A percentile compares a stretch with the other conserved stretches of the same genome.
Conservation (phyloP, 805 yeast genomes). For the Hanseniaspora lindneri region DNA sequence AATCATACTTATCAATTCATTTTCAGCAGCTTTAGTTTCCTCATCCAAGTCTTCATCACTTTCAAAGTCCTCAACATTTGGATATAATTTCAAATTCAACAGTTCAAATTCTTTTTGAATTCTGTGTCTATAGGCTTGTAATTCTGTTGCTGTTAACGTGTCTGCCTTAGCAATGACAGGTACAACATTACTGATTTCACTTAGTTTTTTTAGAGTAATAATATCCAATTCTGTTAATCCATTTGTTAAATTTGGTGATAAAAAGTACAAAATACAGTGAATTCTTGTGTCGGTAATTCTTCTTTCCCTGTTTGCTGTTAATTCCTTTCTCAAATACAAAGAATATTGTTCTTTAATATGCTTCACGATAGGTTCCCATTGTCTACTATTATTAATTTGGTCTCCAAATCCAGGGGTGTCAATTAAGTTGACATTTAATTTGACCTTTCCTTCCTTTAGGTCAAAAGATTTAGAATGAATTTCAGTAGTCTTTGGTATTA, state of each 20-base stretch:
- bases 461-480: slow-evolving; percentile 59
- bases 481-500: slow-evolving; percentile 77
- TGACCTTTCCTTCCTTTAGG: slow-evolving; percentile 75
- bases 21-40: slow-evolving; percentile 62
- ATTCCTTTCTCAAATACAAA: slow-evolving; percentile 78
- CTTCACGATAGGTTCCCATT: slow-evolving; percentile 93
- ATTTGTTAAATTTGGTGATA: slow-evolving; percentile 70
- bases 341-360: slow-evolving; percentile 93
- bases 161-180: slow-evolving; percentile 94
- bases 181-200: slow-evolving; percentile 85
- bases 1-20: slow-evolving; percentile 60
- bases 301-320: slow-evolving; percentile 85
- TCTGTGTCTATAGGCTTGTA: slow-evolving; percentile 61
- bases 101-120: slow-evolving; percentile 65
- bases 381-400: slow-evolving; percentile 84
- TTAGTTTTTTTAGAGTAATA: slow-evolving; percentile 65
- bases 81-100: slow-evolving; percentile 69
- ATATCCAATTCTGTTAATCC: slow-evolving; percentile 79
- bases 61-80: slow-evolving; percentile 43
- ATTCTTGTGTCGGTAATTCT: slow-evolving; percentile 77
- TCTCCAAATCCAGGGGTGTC: slow-evolving; percentile 99
- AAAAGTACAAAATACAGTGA: slow-evolving; percentile 82
- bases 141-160: slow-evolving; percentile 74
- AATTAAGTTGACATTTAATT: slow-evolving; percentile 71
- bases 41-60: slow-evolving; percentile 44